Evolutionary conservation across 1,284 basidiomycete genomes (phyloP), one percentile per base, ranked within the genome.

Genomic region (Fomitopsis schrenkii): DNA sequence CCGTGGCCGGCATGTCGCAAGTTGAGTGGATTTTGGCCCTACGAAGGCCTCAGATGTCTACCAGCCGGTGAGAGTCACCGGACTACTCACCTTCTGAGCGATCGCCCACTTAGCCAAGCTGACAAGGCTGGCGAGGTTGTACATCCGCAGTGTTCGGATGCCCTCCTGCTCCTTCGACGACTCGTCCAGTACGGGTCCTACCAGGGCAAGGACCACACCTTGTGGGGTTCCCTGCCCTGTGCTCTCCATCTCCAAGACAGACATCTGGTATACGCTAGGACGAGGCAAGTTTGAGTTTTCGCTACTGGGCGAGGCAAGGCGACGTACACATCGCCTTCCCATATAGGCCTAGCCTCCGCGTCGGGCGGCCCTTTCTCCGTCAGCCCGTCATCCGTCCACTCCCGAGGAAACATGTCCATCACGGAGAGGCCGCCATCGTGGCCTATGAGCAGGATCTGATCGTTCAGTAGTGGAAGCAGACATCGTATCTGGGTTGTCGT

Each of bases 391-490:
- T 83, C 84, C 38, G 76, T 76, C 83, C 82, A 84, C 62, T 87
- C 83, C 66, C 83, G 79, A 12, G 90, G 88, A 72, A 86, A 90
- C 84, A 91, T 85, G 68, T 93, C 86, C 52, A 93, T 74, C 4
- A 92, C 90, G 2, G 88, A 89, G 33, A 93, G 79, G 1, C 91
- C 91, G 58, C 85, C 80, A 63, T 90, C 88, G 62, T 90, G 88
- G 3, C 91, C 91, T 44, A 93, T 83, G 15, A 93, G 80, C 26
- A 93, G 62, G 42, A 90, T 71, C 48, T 80, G 79, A 63, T 89
- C 84, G 35, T 81, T 81, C 45, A 83, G 75, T 28, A 93, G 70
- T 3, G 91, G 90, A 33, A 93, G 79, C 8, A 92, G 71, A 70
- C 88, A 87, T 59, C 85, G 84, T 64, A 93, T 92, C 28, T 81